Evolutionary conservation across 352 stramenopile genomes (phyloP), one percentile per base, ranked within the genome.

Genomic region (Pilasporangium apinafurcum): DNA sequence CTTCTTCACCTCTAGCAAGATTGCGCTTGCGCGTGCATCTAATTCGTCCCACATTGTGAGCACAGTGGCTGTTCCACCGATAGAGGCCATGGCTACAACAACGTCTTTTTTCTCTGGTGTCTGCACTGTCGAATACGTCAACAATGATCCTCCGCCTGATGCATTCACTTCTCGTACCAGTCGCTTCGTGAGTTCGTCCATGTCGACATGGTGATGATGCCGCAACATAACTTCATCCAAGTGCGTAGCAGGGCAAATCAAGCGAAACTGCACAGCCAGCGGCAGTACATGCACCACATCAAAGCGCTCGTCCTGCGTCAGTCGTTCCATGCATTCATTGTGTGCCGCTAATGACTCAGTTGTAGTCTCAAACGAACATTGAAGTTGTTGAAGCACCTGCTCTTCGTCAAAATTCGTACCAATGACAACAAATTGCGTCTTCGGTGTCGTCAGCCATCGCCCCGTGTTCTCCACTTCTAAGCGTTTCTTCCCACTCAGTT

Each of bases 381-480:
- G 43, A 22, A 85, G 52, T 14, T 63, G 63, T 1, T 37, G 16
- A 9, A 53, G 32, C 22, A 62, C 60, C 31, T 65, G 22, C 0
- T n/a, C 26, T 20, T 79, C 41, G 21, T 80, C 53, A 22, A 83
- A 66, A 9, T 25, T 59, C 8, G 61, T 51, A 20, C 73, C 77
- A 10, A 89, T 86, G 30, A 89, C 70, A 13, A 80, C 71, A 13
- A 89, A 78, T 37, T 89, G 73, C 29, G 73, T 85, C 57, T 81
- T 83, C 3, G 77, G 77, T 8, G 62, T 57, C 22, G 68, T 62
- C 20, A 65, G 54, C 77, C 77, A 89, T 13, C 49, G 36, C 1
- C 77, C 77, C 22, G 68, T 56, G 43, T 82, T 77, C 33, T 83
- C 65, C 5, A 89, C 61, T 36, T 89, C 68, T 44, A 89, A 42